Base-by-base conservation (phyloP, 2,329 filamentous ascomycete species). In the Phyllosticta ampelicida region DNA sequence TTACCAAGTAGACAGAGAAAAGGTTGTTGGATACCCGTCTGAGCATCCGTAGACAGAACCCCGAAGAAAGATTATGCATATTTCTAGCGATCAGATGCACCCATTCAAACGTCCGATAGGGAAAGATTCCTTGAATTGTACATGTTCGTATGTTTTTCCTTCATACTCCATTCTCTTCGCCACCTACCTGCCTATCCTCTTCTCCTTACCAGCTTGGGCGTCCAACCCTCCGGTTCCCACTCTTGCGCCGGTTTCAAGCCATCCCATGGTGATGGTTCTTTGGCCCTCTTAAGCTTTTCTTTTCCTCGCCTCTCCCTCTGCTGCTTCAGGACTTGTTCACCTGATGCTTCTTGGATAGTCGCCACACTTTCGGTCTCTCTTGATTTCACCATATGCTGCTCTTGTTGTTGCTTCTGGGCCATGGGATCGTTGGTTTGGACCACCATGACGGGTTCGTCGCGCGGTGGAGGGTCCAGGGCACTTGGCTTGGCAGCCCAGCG, bases 401-500 rank as follows among this genome's bases (percentile, higher is more conserved):
- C 67, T 44, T 66, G 66, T 58, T 71, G 68, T 18, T 65, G 54
- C 21, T 70, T 66, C 55, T 76, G 72, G 3, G 69, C 68, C 28
- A 71, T 71, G 5, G 71, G 68, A 57, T 78, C 75, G 56, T 70
- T 70, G 20, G 74, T 70, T 44, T 73, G 70, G 11, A 76, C 72
- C 48, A 76, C 73, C 49, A 77, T 75, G n/a, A 66, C 63, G 3
- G 76, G 73, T 60, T 80, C 76, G 58, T 77, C 74, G 44, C 73
- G 74, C 49, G 76, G 71, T 1, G 81, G 82, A 56, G 75, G 75
- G 65, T 85, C 82, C 44, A 86, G 75, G 60, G 76, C 80, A 3
- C 79, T 82, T 1, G 81, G 77, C 62, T 83, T 79, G 53, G 76
- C 77, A 9, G 78, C 81, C 83, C 83, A 86, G 62, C 81, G 73